Conservation (phyloP, 495 filamentous ascomycete genomes). For the Lophium mytilinum region DNA sequence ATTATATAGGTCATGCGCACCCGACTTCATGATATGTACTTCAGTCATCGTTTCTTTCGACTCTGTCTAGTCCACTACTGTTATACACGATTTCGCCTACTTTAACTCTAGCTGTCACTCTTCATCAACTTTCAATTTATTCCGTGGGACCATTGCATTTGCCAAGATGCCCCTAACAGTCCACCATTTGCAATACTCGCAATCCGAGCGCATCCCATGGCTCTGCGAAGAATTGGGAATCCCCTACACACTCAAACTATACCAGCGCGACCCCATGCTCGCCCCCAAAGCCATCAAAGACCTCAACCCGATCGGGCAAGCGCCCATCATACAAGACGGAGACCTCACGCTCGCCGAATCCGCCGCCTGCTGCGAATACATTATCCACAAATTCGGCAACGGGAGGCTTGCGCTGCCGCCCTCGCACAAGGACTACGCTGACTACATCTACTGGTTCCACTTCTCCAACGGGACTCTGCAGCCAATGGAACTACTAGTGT, state of each 20-base stretch:
- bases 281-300: slow-evolving; percentile 32
- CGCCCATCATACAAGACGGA: slow-evolving; percentile 48
- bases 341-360: slow-evolving; percentile 45
- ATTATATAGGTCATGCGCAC: no score
- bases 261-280: slow-evolving; percentile 44
- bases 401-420: slow-evolving; percentile 37
- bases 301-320: slow-evolving; percentile 41
- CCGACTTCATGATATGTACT: no score
- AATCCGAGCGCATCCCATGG: slow-evolving; percentile 53
- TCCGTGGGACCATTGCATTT: not conserved
- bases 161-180: slow-evolving; percentile 35
- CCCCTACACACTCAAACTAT: slow-evolving; percentile 40
- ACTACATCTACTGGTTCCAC: slow-evolving; percentile 54
- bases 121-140: not conserved
- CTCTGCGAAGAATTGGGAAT: slow-evolving; percentile 54
- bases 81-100: no score
- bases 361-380: slow-evolving; percentile 48
- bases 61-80: no score
- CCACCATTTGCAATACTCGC: slow-evolving; percentile 47
- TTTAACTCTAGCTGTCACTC: no score
- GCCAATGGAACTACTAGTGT: slow-evolving; percentile 27
- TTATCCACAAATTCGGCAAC: slow-evolving; percentile 41
- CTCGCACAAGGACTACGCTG: slow-evolving; percentile 39
- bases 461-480: slow-evolving; percentile 47
- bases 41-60: no score